Base-by-base conservation (phyloP, 2,329 filamentous ascomycete species). In the Trichophyton simii region DNA sequence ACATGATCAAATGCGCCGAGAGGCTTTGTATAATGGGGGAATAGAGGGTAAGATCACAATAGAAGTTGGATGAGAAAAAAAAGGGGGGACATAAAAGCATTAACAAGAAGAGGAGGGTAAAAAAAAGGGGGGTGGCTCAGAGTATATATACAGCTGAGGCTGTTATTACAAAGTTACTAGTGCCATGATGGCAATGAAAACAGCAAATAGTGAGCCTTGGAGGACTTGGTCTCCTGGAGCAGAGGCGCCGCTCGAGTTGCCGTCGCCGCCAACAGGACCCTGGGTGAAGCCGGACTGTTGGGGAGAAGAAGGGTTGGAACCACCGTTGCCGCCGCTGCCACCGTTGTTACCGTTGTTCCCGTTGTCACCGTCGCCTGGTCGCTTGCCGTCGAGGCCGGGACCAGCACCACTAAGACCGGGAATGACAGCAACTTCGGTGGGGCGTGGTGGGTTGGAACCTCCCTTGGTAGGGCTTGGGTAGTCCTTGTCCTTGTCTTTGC, bases 401-500 rank as follows among this genome's bases (percentile, higher is more conserved):
- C 72, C 72, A 42, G 70, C 72, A 50, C 71, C 71, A 59, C 66
- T 63, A 63, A 68, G 65, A 57, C 70, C 69, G 38, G 74, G 74
- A 59, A 67, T 63, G 25, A 75, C 65, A 60, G 66, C 65, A 38
- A 68, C 67, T 11, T 70, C 65, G 46, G 60, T 68, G 11, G 67
- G 69, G 3, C 74, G 71, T 6, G 67, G 65, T 18, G 72, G 69
- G 11, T 69, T 55, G 9, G 66, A 60, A 54, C 64, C 61, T 13
- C 65, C 66, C n/a, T 54, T 54, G 22, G 63, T 64, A 1, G 67
- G 54, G 28, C 75, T 69, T 38, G 78, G 72, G 58, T 75, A 72
- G 48, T 79, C 77, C 22, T 77, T 76, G 15, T 79, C 70, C 82
- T 87, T 89, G 71, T 97, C 81, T 48, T 86, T 80, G 59, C 94